phyloP scores from a whole-genome alignment of 495 filamentous ascomycete genomes.

The Aspergillus cavernicola region DNA sequence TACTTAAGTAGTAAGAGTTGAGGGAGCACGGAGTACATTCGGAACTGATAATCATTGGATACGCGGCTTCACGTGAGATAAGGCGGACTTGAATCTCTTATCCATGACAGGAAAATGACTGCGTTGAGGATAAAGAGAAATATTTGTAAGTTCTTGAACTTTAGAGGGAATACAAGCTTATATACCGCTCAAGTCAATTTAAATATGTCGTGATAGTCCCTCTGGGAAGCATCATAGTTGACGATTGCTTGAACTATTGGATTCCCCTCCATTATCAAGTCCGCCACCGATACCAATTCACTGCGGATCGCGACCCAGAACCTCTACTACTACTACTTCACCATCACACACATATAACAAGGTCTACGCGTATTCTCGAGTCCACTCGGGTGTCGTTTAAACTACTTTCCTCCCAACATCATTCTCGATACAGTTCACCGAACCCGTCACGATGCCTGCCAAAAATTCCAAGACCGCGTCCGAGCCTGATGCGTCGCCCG shows the following conservation, averaged over 20 bases:
- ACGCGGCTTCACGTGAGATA: constrained; percentile 20
- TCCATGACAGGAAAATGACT: background rate
- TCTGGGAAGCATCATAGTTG: background rate
- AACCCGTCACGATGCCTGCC: constrained; percentile 65
- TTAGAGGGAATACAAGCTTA: no score
- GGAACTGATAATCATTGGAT: constrained; percentile 8
- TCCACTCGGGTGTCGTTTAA: no score
- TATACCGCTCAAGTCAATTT: no score
- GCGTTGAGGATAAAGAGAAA: no score
- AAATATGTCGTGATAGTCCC: background rate
- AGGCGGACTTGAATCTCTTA: background rate
- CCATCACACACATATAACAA: background rate
- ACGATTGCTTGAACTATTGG: no score
- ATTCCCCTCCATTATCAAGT: background rate
- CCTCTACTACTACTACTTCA: no score
- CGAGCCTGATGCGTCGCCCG: constrained; percentile 61
- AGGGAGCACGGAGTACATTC: constrained; percentile 17
- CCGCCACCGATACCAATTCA: constrained; percentile 18
- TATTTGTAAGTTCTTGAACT: no score
- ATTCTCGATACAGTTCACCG: background rate
- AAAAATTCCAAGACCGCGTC: constrained; percentile 62
- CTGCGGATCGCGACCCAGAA: constrained; percentile 14
- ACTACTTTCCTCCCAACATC: background rate
- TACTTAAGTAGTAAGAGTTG: constrained; percentile 13
- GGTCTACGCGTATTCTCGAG: background rate